Evolutionary conservation across 169 alveolate species (phyloP).

Genomic region (Babesia bigemina): DNA sequence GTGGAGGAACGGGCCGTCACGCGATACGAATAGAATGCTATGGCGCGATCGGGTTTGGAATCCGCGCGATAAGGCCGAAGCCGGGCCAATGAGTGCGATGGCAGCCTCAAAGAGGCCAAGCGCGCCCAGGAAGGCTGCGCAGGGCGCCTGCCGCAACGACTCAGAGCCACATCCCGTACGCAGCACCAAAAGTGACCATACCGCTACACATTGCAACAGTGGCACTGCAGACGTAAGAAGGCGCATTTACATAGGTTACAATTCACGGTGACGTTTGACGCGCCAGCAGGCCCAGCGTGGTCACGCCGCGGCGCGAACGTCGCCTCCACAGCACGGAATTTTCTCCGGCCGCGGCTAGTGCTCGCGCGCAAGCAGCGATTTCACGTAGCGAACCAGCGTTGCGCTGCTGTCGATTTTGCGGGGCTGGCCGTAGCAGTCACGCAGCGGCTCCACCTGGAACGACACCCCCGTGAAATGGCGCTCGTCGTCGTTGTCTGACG

Average conservation of each 20-base stretch:
- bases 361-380: constrained; percentile 14
- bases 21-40: no score
- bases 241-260: no score
- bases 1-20: neutral
- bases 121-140: neutral
- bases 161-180: no score
- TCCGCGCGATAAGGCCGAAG: neutral
- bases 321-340: no score
- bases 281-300: no score
- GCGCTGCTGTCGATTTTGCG: constrained; percentile 45
- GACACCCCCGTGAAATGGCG: constrained; percentile 18
- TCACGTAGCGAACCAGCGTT: constrained; percentile 51
- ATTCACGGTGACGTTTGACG: no score
- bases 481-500: constrained; percentile 51
- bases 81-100: neutral
- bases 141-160: neutral
- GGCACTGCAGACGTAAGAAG: no score
- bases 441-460: constrained; percentile 65
- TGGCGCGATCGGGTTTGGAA: no score
- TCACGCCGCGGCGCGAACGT: no score
- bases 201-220: no score
- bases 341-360: no score
- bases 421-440: constrained; percentile 45
- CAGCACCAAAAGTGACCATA: no score
- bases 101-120: neutral